phyloP scores from a whole-genome alignment of 1,284 basidiomycete genomes.

The Cryptococcus jaspeensis region DNA sequence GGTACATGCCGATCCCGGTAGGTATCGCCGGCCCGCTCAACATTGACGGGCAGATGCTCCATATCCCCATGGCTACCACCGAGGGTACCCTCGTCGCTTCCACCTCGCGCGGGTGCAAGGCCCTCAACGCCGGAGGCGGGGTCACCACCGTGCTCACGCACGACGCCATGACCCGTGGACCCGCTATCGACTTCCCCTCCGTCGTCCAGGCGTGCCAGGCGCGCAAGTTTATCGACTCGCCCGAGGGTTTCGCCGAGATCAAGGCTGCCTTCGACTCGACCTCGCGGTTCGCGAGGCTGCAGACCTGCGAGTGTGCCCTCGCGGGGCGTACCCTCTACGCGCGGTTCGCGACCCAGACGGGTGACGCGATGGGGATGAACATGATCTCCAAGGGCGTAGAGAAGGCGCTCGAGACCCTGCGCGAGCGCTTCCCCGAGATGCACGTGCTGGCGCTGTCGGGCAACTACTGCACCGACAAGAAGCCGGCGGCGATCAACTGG shows the following conservation, averaged over 20 bases:
- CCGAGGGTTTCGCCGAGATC: constrained; percentile 73
- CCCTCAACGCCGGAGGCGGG: constrained; percentile 91
- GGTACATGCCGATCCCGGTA: constrained; percentile 93
- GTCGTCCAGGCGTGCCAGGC: constrained; percentile 77
- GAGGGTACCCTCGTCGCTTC: constrained; percentile 98
- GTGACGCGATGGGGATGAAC: constrained; percentile 99
- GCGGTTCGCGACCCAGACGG: constrained; percentile 92
- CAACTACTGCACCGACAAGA: constrained; percentile 99
- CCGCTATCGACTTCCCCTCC: constrained; percentile 92
- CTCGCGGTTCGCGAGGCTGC: constrained; percentile 81
- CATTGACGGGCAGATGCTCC: constrained; percentile 80
- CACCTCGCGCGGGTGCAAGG: constrained; percentile 96
- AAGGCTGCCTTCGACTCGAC: constrained; percentile 92
- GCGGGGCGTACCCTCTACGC: constrained; percentile 91
- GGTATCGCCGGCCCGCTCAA: constrained; percentile 95
- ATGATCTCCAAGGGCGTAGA: constrained; percentile 98
- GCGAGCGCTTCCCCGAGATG: constrained; percentile 86
- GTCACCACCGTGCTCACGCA: constrained; percentile 90
- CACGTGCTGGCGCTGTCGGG: constrained; percentile 88
- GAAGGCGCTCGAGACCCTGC: constrained; percentile 82
- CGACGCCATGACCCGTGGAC: constrained; percentile 98
- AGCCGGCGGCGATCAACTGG: constrained; percentile 99
- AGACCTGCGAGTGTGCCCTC: constrained; percentile 77
- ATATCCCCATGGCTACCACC: constrained; percentile 98
- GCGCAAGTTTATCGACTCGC: constrained; percentile 84